A percentile compares a stretch with the other conserved stretches of the same genome.
phyloP scores from a whole-genome alignment of 495 filamentous ascomycete genomes.

The Podospora australis region DNA sequence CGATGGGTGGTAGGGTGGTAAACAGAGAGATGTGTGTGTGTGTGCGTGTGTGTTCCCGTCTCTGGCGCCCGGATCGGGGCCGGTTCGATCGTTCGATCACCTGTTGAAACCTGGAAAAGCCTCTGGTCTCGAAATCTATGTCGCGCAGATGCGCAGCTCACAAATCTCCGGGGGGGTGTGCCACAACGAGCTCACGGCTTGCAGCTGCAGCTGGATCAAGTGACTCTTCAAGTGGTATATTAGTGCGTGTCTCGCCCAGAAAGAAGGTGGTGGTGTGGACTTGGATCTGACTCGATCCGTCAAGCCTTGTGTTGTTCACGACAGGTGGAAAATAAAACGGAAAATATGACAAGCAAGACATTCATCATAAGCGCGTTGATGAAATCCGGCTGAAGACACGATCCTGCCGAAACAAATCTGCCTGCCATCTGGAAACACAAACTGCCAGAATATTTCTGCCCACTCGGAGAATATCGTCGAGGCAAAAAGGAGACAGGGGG shows the following conservation, averaged over 20 bases:
- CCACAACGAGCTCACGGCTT: constrained; percentile 13
- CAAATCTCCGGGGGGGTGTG: constrained; percentile 14
- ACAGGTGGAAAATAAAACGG: not conserved
- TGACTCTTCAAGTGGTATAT: constrained; percentile 25
- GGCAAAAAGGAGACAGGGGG: too few species aligned
- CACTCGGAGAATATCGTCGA: too few species aligned
- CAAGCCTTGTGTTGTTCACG: too few species aligned
- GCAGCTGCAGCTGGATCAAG: constrained; percentile 30
- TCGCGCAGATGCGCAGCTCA: constrained; percentile 11
- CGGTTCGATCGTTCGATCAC: too few species aligned
- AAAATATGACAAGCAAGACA: not conserved
- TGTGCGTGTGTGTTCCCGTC: too few species aligned
- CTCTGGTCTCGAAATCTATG: not conserved
- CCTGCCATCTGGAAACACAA: too few species aligned
- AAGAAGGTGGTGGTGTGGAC: constrained; percentile 3
- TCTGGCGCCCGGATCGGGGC: not conserved
- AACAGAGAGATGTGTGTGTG: too few species aligned
- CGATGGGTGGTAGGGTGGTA: too few species aligned
- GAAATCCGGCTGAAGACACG: constrained; percentile 1
- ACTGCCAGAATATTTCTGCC: too few species aligned
- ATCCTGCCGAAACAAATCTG: not conserved
- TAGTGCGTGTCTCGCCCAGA: constrained; percentile 9
- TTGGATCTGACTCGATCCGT: not conserved
- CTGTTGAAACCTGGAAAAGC: too few species aligned
- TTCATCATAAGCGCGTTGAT: too few species aligned